These are phyloP conservation scores for Cordyceps pruinosa DNA, from an alignment of 2,329 filamentous ascomycete species.

Conservation along the genomic window DNA sequence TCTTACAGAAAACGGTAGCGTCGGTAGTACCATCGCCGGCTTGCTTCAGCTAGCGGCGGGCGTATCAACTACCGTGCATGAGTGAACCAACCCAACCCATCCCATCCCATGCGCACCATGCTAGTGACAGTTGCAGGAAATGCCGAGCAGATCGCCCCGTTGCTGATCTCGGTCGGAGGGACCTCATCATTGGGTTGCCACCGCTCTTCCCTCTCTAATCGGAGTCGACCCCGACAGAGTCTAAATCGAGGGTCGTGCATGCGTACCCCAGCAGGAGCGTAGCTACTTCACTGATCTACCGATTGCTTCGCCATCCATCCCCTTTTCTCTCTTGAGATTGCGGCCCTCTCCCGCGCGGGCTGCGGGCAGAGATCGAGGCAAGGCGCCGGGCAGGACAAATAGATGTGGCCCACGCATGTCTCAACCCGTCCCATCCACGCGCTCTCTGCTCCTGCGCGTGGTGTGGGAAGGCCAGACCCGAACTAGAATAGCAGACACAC, in stretches of 20 bases:
- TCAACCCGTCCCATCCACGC: neutral
- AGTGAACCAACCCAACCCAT: too few relatives aligned
- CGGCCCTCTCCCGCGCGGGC: too few relatives aligned
- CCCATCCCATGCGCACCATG: constrained; percentile 2
- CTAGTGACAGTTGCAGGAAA: constrained; percentile 1
- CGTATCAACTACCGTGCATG: constrained; percentile 4
- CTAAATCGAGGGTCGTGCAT: neutral
- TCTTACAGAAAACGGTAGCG: too few relatives aligned
- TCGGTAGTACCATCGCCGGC: too few relatives aligned
- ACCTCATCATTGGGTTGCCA: neutral
- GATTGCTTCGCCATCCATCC: neutral
- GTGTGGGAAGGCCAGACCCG: neutral
- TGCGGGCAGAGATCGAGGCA: too few relatives aligned
- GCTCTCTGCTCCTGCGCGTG: neutral
- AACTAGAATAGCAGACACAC: neutral
- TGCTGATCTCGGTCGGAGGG: constrained; percentile 4
- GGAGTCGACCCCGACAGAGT: neutral
- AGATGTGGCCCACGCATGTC: constrained; percentile 6
- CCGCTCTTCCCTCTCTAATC: neutral
- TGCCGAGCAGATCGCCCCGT: neutral
- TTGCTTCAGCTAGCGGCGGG: neutral
- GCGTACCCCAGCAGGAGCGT: neutral
- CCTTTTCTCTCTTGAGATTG: neutral
- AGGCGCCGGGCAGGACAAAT: neutral
- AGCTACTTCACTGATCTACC: neutral